These are phyloP conservation scores for Hypoxylon sp. DNA, from an alignment of 2,329 filamentous ascomycete species.

Conservation along the genomic window DNA sequence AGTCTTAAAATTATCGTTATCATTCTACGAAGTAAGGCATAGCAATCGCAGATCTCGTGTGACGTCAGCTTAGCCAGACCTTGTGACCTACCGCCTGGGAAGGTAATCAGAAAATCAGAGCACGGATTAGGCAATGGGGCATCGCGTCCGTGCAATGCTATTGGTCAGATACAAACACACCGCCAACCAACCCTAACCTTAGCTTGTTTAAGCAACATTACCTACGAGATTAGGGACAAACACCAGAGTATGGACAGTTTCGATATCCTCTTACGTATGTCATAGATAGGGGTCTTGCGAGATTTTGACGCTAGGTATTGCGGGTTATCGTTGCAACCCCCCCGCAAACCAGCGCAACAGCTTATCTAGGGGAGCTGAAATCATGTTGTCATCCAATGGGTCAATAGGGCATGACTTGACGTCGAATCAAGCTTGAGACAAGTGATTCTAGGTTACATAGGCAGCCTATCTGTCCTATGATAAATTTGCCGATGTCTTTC, in stretches of 20 bases:
- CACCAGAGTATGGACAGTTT: not conserved
- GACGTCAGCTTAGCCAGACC: conserved; percentile 23
- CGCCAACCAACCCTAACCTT: not conserved
- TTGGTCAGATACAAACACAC: conserved; percentile 13
- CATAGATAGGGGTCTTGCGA: not conserved
- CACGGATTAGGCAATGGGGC: conserved; percentile 30
- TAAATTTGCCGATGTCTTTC: too few relatives aligned
- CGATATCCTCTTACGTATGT: not conserved
- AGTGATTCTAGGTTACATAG: not conserved
- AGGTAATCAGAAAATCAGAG: conserved; percentile 9
- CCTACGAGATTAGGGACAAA: not conserved
- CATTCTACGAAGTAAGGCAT: not conserved
- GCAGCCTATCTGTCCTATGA: not conserved
- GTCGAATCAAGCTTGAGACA: not conserved
- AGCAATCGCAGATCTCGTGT: conserved; percentile 5
- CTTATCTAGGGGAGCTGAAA: too few relatives aligned
- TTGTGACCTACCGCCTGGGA: conserved; percentile 21
- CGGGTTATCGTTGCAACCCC: not conserved
- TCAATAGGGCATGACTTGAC: not conserved
- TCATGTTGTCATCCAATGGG: too few relatives aligned
- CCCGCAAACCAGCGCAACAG: too few relatives aligned
- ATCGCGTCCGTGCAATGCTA: conserved; percentile 10
- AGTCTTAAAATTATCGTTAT: too few relatives aligned
- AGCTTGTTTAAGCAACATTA: not conserved
- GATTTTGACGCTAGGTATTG: not conserved